Conservation (phyloP, 768 basidiomycete genomes). For the Xerocomellus chrysenteron region DNA sequence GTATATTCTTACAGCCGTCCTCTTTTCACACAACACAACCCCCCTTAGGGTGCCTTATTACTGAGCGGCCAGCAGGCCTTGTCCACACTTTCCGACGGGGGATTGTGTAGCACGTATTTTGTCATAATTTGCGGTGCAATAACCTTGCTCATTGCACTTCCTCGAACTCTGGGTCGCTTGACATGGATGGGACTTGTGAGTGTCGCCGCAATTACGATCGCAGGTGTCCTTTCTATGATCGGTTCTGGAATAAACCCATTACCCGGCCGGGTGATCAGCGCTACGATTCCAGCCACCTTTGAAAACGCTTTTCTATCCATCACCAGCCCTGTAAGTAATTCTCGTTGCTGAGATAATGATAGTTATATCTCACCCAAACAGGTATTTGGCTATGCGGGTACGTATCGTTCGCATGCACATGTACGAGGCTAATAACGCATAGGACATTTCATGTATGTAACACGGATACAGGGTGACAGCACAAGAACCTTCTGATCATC, state of each 20-base stretch:
- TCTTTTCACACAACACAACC: neutral
- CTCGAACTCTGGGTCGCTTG: slow-evolving; percentile 32
- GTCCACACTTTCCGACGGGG: slow-evolving; percentile 46
- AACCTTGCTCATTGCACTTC: slow-evolving; percentile 5
- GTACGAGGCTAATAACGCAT: neutral
- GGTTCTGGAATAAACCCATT: slow-evolving; percentile 48
- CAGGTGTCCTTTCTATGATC: slow-evolving; percentile 50
- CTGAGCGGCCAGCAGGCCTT: slow-evolving; percentile 55
- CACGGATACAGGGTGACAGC: neutral
- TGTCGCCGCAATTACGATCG: slow-evolving; percentile 40
- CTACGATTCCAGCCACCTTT: slow-evolving; percentile 41
- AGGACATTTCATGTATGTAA: slow-evolving; percentile 53
- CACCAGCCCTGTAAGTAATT: slow-evolving; percentile 1
- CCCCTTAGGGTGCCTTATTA: slow-evolving; percentile 15
- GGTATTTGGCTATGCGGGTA: slow-evolving; percentile 8
- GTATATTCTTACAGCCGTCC: neutral
- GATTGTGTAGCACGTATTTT: slow-evolving; percentile 46
- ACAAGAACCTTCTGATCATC: neutral
- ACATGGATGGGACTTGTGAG: slow-evolving; percentile 46
- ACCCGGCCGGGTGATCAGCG: slow-evolving; percentile 30
- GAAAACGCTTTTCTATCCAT: slow-evolving; percentile 27
- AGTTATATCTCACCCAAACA: neutral
- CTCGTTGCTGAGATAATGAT: neutral
- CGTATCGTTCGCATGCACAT: neutral
- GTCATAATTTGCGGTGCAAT: slow-evolving; percentile 44